Evolutionary conservation across 2,329 filamentous ascomycete species (phyloP).

Genomic region (Diplocarpon mali): DNA sequence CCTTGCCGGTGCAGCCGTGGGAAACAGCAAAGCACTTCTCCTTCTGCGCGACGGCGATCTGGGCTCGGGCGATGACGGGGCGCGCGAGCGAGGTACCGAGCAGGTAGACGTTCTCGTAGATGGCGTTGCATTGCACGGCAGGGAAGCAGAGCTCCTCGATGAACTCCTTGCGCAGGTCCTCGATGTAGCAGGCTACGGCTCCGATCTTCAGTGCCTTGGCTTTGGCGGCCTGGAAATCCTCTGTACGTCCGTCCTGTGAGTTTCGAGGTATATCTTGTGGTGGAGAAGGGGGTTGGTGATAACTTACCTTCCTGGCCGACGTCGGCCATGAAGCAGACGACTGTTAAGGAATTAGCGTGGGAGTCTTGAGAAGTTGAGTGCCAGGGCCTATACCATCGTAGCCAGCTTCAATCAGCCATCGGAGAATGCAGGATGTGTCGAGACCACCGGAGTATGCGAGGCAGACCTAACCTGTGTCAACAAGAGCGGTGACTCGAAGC

Average conservation of each 20-base stretch:
- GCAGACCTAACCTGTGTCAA: constrained; percentile 27
- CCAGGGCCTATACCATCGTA: constrained; percentile 30
- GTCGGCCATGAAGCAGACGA: constrained; percentile 48
- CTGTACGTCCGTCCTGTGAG: constrained; percentile 26
- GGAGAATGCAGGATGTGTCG: constrained; percentile 33
- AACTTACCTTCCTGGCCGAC: constrained; percentile 52
- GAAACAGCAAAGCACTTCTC: constrained; percentile 39
- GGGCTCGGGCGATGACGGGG: constrained; percentile 57
- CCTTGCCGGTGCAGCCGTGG: constrained; percentile 52
- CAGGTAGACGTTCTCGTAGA: constrained; percentile 57
- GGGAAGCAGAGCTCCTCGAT: constrained; percentile 66
- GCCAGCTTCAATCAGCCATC: constrained; percentile 37
- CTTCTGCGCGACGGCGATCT: constrained; percentile 53
- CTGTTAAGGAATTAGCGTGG: constrained; percentile 4
- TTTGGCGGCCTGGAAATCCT: constrained; percentile 63
- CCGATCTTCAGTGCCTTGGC: constrained; percentile 50
- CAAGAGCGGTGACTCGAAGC: constrained; percentile 6
- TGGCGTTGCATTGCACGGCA: constrained; percentile 63
- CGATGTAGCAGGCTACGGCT: constrained; percentile 31
- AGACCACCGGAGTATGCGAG: constrained; percentile 35
- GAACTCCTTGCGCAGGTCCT: constrained; percentile 63
- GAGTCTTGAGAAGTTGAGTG: neutral
- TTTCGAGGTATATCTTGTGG: neutral
- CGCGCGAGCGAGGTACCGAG: constrained; percentile 54
- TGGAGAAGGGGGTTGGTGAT: neutral